Base-by-base conservation (phyloP, 2,329 filamentous ascomycete species). In the Immersiporthe knoxdaviesiana region DNA sequence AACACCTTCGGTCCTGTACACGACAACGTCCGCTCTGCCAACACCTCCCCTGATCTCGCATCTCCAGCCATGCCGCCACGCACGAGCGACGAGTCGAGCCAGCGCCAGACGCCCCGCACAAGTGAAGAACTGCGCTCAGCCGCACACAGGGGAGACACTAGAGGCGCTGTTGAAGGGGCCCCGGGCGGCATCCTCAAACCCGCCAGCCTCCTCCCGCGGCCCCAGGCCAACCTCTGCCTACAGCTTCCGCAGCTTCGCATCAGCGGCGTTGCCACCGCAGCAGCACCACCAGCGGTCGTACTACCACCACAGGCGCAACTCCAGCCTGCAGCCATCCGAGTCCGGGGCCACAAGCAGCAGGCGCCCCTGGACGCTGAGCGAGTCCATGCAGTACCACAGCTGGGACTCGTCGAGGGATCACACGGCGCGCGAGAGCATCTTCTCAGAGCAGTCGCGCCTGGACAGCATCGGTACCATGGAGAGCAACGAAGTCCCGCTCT, bases 41-140 rank as follows among this genome's bases (percentile, higher is more conserved):
- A 61, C 64, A 47, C 63, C 14, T 11, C 37, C 8, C 41, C 50
- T 14, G 78, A 78, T 68, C 79, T 6, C 11, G 56, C 52, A 27
- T 56, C 59, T 21, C 63, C 63, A 3, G 21, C 63, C 2, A 56
- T 37, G 7, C 56, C 64, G 21, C 60, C 60, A 37, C 74, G 74
- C 3, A 69, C 74, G 21, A 77, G 78, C 32, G 78, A 79, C 11
- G 74, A 78, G 60, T 60, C 71, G 30, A 71, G 70, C 5, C 69
- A 74, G 50, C 71, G 68, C 7, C 72, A 41, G 1, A 64, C 66
- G 8, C 41, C 65, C 47, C 74, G 74, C 5, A 70, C 75, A 18
- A 77, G 78, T 27, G 78, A 80, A 5, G 75, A 78, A 61, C 74
- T 61, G 66, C 39, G 68, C 16, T 37, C 44, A 3, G n/a, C n/a